Percentiles rank a stretch among this genome's conserved stretches.
Evolutionary conservation across 164 flowering plant species (phyloP).

Genomic region (Vitis cinerea): DNA sequence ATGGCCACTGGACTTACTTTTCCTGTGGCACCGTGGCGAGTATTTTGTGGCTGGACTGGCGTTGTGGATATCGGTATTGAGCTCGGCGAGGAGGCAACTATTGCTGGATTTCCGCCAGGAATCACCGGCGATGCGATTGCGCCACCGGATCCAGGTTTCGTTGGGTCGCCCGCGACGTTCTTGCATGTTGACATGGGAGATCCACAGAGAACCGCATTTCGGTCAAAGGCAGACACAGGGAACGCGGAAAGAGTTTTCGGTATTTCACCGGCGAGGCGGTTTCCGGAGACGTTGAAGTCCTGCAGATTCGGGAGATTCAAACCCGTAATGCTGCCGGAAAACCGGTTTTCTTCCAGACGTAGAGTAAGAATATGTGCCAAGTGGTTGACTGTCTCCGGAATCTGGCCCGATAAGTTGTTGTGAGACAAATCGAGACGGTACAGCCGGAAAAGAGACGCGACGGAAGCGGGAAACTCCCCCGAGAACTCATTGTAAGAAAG

Average conservation of each 20-base stretch:
- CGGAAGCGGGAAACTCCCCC: constrained; percentile 55
- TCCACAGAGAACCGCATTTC: constrained; percentile 61
- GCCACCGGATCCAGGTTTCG: constrained; percentile 43
- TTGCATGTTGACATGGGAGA: constrained; percentile 52
- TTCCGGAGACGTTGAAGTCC: constrained; percentile 74
- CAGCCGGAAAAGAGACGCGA: constrained; percentile 42
- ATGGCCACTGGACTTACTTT: constrained; percentile 52
- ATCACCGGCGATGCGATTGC: constrained; percentile 33
- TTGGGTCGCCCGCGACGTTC: constrained; percentile 31
- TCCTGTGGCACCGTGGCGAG: constrained; percentile 13
- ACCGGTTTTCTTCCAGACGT: constrained; percentile 62
- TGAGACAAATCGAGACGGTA: constrained; percentile 78
- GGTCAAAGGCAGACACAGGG: constrained; percentile 50
- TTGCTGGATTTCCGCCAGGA: constrained; percentile 20
- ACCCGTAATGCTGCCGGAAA: constrained; percentile 51
- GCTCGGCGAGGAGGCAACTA: constrained; percentile 51
- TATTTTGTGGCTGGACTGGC: constrained; percentile 2
- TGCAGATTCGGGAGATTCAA: constrained; percentile 44
- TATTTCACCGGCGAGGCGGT: constrained; percentile 59
- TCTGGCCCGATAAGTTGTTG: constrained; percentile 61
- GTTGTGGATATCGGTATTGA: constrained; percentile 30
- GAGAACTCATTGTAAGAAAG: constrained; percentile 61
- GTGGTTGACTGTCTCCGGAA: constrained; percentile 47
- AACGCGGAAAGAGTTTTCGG: constrained; percentile 57
- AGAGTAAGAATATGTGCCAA: constrained; percentile 65